A percentile compares a stretch with the other conserved stretches of the same genome.
Conservation (phyloP, 1,139 yeast genomes). For the Kodamaea sp. region DNA sequence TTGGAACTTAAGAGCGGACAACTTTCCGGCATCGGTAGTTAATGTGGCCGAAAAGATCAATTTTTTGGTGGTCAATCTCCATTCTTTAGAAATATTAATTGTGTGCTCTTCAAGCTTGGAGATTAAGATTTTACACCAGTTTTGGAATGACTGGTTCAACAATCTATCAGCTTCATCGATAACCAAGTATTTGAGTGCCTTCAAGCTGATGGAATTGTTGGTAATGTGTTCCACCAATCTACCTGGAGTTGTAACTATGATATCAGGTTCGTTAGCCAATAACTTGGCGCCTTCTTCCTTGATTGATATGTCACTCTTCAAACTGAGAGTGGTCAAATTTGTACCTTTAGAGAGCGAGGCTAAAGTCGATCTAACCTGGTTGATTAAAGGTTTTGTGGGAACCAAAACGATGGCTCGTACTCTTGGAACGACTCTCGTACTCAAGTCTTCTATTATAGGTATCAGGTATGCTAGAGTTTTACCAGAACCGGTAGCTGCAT, state of each 20-base stretch:
- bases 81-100: conserved; percentile 21
- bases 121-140: conserved; percentile 81
- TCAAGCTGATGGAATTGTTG: conserved; percentile 38
- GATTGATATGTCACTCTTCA: conserved; percentile 61
- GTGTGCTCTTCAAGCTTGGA: conserved; percentile 38
- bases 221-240: conserved; percentile 85
- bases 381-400: conserved; percentile 87
- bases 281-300: conserved; percentile 63
- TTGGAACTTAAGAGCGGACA: conserved; percentile 66
- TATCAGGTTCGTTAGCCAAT: conserved; percentile 60
- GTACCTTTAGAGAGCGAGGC: conserved; percentile 66
- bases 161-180: conserved; percentile 95
- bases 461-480: conserved; percentile 88
- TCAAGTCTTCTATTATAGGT: conserved; percentile 75
- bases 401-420: conserved; percentile 77
- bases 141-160: conserved; percentile 87
- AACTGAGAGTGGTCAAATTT: conserved; percentile 57
- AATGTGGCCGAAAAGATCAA: conserved; percentile 90
- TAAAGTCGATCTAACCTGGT: conserved; percentile 75
- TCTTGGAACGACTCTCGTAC: conserved; percentile 66
- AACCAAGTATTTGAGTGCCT: conserved; percentile 65
- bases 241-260: conserved; percentile 88
- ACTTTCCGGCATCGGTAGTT: conserved; percentile 88
- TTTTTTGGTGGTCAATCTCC: conserved; percentile 47
- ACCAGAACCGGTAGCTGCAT: conserved; percentile 97